Evolutionary conservation across 768 basidiomycete genomes (phyloP), one percentile per base, ranked within the genome.

Genomic region (Trametes cinnabarina): DNA sequence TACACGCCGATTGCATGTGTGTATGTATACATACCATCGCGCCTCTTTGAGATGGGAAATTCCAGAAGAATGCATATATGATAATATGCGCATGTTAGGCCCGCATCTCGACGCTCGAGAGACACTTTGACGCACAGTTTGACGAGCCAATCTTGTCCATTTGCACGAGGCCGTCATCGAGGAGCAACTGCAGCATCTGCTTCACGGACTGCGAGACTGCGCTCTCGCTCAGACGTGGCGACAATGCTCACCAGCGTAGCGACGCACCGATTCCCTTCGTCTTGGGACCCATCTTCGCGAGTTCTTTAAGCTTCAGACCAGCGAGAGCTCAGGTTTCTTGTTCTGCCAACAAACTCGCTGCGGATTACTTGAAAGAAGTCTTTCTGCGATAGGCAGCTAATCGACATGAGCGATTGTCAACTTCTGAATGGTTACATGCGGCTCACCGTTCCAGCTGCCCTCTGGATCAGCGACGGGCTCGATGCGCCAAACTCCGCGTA

Each of bases 81-180:
- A 7, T 7, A 14, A 34, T 34, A 14, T 34, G 10, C 63, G 60
- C 55, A 53, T 52, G 19, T 58, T 51, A 63, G 48, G 3, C 4
- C 68, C 3, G 3, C 3, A 22, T 9, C 44, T 22, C 12, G 37
- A 5, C 30, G 7, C 30, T 32, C 30, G 30, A 32, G 17, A 30
- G 71, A 63, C 48, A 25, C 7, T 1, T 54, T 3, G 4, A 73
- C 87, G 65, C 69, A 93, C 94, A 97, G 69, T 96, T 97, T 3
- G 92, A 92, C 9, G 94, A 90, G 30, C 94, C 94, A 55, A 96
- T 94, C 74, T 98, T 98, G 72, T 98, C 95, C 43, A 77, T 78
- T 68, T 90, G 85, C 22, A 96, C 92, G 26, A 94, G 76, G 1
- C 87, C 85, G 65, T 97, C 94, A 63, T 94, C 89, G 10, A 93